A percentile compares a stretch with the other conserved stretches of the same genome.
Evolutionary conservation across 2,329 filamentous ascomycete species (phyloP).

Genomic region (Aureobasidium sp.): DNA sequence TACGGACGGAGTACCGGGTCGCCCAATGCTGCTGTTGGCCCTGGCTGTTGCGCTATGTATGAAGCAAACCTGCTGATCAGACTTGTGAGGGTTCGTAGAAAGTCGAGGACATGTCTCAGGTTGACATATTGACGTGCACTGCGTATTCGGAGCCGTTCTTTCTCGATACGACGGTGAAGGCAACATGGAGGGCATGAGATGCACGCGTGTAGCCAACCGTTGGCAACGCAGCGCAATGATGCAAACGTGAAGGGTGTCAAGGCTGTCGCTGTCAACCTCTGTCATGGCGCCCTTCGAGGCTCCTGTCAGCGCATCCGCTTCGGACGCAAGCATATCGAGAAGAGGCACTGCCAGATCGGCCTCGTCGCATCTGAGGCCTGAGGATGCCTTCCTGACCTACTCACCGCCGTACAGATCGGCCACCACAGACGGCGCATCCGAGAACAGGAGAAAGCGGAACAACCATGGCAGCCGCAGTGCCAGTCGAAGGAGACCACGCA

Average conservation of each 20-base stretch:
- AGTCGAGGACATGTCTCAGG: background rate
- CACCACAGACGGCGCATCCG: constrained; percentile 23
- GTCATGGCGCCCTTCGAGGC: constrained; percentile 15
- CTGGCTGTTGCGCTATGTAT: too few species aligned
- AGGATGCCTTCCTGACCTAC: constrained; percentile 68
- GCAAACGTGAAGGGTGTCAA: background rate
- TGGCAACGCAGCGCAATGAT: background rate
- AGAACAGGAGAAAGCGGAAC: constrained; percentile 39
- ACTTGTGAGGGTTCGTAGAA: background rate
- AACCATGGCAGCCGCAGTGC: constrained; percentile 53
- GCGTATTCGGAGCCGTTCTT: constrained; percentile 2
- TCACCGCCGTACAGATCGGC: constrained; percentile 47
- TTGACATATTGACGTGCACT: background rate
- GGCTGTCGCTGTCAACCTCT: background rate
- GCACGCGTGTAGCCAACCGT: background rate
- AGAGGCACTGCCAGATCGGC: background rate
- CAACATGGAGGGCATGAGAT: background rate
- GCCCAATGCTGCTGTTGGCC: too few species aligned
- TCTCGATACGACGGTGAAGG: too few species aligned
- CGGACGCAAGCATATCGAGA: constrained; percentile 8
- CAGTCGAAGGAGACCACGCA: constrained; percentile 58
- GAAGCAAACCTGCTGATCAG: too few species aligned
- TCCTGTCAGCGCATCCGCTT: constrained; percentile 12
- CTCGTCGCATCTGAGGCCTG: constrained; percentile 60
- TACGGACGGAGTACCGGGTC: too few species aligned